Percentiles rank a stretch among this genome's conserved stretches.
These are phyloP conservation scores for Cordyceps militaris DNA, from an alignment of 2,329 filamentous ascomycete genomes.

Conservation along the genomic window DNA sequence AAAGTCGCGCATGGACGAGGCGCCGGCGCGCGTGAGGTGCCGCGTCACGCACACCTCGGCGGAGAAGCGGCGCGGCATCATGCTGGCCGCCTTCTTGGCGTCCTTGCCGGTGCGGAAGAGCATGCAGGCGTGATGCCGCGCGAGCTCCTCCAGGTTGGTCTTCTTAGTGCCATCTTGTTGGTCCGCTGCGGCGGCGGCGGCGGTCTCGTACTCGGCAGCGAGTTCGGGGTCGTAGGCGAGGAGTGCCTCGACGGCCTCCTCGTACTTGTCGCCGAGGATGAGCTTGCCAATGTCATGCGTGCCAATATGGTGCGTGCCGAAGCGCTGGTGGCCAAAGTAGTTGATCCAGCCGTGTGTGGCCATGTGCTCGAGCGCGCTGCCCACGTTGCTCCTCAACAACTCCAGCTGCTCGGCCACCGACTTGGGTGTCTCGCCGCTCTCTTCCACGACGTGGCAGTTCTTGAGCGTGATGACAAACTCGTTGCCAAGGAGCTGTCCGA, in stretches of 20 bases:
- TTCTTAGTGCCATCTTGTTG: slow-evolving; percentile 44
- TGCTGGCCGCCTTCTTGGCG: slow-evolving; percentile 52
- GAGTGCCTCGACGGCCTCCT: slow-evolving; percentile 71
- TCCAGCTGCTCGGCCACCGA: slow-evolving; percentile 24
- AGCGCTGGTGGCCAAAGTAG: slow-evolving; percentile 96
- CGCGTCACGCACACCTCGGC: slow-evolving; percentile 75
- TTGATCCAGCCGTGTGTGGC: slow-evolving; percentile 81
- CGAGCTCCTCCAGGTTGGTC: slow-evolving; percentile 65
- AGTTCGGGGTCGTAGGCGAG: slow-evolving; percentile 63
- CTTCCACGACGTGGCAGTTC: slow-evolving; percentile 60
- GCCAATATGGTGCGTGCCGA: slow-evolving; percentile 78
- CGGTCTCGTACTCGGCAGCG: slow-evolving; percentile 37
- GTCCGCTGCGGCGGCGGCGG: slow-evolving; percentile 23
- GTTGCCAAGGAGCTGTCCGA: slow-evolving; percentile 82
- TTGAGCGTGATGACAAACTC: slow-evolving; percentile 90
- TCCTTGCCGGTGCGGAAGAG: slow-evolving; percentile 60
- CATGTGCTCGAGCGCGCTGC: slow-evolving; percentile 59
- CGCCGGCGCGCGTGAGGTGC: slow-evolving; percentile 54
- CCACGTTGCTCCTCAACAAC: slow-evolving; percentile 34
- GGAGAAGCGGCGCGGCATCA: slow-evolving; percentile 72
- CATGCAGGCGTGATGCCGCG: slow-evolving; percentile 71
- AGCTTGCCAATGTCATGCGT: slow-evolving; percentile 81
- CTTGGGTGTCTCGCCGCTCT: slow-evolving; percentile 19
- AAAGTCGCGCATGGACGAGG: slow-evolving; percentile 56
- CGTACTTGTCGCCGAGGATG: slow-evolving; percentile 74